A percentile compares a stretch with the other conserved stretches of the same genome.
Evolutionary conservation across 2,329 filamentous ascomycete genomes (phyloP).

Genomic region (Raffaelea albimanens): DNA sequence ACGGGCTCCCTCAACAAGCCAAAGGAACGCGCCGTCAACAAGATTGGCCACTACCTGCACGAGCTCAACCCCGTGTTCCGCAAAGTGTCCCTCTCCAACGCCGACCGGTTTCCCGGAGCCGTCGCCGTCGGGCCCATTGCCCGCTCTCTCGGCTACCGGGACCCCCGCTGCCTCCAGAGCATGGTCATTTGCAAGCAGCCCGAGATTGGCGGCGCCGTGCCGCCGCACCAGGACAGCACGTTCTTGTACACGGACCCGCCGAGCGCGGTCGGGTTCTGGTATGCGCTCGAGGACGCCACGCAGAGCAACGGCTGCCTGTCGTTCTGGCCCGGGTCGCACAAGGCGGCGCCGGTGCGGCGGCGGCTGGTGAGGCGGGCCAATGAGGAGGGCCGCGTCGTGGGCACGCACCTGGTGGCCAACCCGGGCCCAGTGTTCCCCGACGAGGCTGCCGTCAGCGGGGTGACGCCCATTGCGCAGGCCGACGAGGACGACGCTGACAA

Average conservation of each 20-base stretch:
- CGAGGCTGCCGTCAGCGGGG: constrained; percentile 27
- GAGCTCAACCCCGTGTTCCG: constrained; percentile 58
- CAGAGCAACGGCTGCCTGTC: constrained; percentile 79
- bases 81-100: constrained; percentile 35
- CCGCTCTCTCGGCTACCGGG: constrained; percentile 58
- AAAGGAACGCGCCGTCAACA: constrained; percentile 80
- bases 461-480: background rate
- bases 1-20: constrained; percentile 61
- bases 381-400: constrained; percentile 29
- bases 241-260: constrained; percentile 88
- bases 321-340: constrained; percentile 75
- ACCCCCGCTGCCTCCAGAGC: constrained; percentile 75
- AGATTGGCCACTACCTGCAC: constrained; percentile 75
- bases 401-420: constrained; percentile 67
- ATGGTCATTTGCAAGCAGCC: constrained; percentile 99
- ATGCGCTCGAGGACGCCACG: constrained; percentile 88
- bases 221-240: constrained; percentile 83
- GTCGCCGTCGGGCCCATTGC: constrained; percentile 52
- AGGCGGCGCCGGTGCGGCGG: constrained; percentile 56
- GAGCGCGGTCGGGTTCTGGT: constrained; percentile 92
- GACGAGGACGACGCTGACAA: constrained; percentile 36
- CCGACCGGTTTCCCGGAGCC: constrained; percentile 33
- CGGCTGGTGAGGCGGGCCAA: constrained; percentile 62
- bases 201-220: constrained; percentile 86
- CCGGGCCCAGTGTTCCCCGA: constrained; percentile 54